These are phyloP conservation scores for Phylloboletellus chloephorus DNA, from an alignment of 1,284 basidiomycete species.

Conservation along the genomic window DNA sequence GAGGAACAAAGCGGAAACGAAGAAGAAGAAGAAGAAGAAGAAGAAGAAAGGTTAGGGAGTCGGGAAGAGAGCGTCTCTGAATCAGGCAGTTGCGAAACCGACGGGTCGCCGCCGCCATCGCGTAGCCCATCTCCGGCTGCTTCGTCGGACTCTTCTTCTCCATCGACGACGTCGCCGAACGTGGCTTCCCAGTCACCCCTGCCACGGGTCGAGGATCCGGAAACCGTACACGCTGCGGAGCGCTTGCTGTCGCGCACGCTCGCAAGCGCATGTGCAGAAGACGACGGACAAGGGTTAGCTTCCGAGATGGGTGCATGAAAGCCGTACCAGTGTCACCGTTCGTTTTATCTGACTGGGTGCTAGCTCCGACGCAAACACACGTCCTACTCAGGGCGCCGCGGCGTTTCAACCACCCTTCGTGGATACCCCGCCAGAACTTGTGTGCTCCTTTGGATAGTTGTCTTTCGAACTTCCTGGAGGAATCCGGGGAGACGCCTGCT, in stretches of 20 bases:
- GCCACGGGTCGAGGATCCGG: slow-evolving; percentile 42
- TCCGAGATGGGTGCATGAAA: slow-evolving; percentile 51
- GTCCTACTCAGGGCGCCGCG: slow-evolving; percentile 66
- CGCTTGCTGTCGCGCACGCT: slow-evolving; percentile 57
- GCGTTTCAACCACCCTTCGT: slow-evolving; percentile 63
- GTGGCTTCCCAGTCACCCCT: slow-evolving; percentile 1
- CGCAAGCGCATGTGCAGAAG: slow-evolving; percentile 50
- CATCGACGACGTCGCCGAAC: slow-evolving; percentile 3
- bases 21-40: slow-evolving; percentile 16
- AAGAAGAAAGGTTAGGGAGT: slow-evolving; percentile 22
- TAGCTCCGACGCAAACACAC: slow-evolving; percentile 66
- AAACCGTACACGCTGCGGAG: slow-evolving; percentile 48
- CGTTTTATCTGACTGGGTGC: background rate
- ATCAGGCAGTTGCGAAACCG: slow-evolving; percentile 22
- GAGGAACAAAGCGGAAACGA: slow-evolving; percentile 22
- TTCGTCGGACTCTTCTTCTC: slow-evolving; percentile 10
- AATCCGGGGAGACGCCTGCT: slow-evolving; percentile 16
- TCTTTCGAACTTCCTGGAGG: slow-evolving; percentile 36
- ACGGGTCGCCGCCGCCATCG: slow-evolving; percentile 16
- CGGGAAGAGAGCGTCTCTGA: slow-evolving; percentile 21
- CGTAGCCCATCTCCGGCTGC: slow-evolving; percentile 25
- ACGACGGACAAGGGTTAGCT: slow-evolving; percentile 48
- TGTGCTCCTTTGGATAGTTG: slow-evolving; percentile 39
- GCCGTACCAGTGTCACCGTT: slow-evolving; percentile 1
- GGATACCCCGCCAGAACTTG: slow-evolving; percentile 65